phyloP scores from a whole-genome alignment of 2,329 filamentous ascomycete genomes.

The Monilinia fructicola region DNA sequence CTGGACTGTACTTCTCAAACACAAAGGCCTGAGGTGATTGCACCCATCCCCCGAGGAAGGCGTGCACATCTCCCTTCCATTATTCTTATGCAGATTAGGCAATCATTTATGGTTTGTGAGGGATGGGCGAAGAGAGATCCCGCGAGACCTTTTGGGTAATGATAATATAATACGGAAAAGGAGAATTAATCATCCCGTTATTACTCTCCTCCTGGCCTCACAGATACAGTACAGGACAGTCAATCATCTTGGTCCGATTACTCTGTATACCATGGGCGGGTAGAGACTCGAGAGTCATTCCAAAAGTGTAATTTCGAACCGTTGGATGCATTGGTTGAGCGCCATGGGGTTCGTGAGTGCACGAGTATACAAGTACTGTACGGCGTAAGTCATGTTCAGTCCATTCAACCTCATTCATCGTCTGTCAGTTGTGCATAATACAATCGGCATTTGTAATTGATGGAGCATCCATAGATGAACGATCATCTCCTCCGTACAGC shows the following conservation, averaged over 20 bases:
- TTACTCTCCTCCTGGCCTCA: neutral
- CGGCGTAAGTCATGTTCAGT: conserved; percentile 4
- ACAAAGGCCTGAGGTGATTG: conserved; percentile 11
- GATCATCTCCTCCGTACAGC: neutral
- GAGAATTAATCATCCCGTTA: neutral
- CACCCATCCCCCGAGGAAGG: no score
- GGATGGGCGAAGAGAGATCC: neutral
- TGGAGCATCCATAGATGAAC: neutral
- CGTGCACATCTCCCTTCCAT: neutral
- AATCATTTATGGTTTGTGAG: neutral
- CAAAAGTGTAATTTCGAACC: conserved; percentile 1
- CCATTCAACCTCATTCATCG: neutral
- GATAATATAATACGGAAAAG: neutral
- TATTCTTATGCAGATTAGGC: neutral
- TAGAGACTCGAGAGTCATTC: neutral
- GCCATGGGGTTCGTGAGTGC: neutral
- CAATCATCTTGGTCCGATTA: no score
- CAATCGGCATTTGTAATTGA: neutral
- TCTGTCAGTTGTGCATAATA: neutral
- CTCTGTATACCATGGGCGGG: conserved; percentile 4
- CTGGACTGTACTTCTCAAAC: conserved; percentile 20
- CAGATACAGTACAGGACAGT: neutral
- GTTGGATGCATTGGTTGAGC: neutral
- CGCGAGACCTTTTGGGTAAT: no score
- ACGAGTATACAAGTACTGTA: neutral